These are phyloP conservation scores for Coniferiporia sulphurascens DNA, from an alignment of 1,284 basidiomycete species.

Conservation along the genomic window DNA sequence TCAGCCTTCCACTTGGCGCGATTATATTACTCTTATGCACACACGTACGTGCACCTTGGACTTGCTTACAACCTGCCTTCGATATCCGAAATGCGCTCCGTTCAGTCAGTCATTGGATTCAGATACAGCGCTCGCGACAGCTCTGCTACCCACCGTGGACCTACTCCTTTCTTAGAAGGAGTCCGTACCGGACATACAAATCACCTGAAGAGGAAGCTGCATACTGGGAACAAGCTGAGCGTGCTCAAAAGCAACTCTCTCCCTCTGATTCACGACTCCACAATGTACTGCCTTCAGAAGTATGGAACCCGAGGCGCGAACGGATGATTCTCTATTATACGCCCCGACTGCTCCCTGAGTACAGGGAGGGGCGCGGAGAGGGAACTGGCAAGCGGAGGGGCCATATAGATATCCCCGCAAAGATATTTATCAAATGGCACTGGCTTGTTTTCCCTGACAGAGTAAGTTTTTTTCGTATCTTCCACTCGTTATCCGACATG, in stretches of 20 bases:
- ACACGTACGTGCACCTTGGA: neutral
- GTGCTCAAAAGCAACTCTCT: neutral
- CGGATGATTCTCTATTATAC: conserved; percentile 10
- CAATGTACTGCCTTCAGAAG: neutral
- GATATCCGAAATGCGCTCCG: neutral
- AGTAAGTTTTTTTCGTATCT: neutral
- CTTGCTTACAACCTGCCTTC: neutral
- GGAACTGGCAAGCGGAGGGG: neutral
- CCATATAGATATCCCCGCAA: conserved; percentile 1
- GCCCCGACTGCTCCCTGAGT: conserved; percentile 11
- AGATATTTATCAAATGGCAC: conserved; percentile 13
- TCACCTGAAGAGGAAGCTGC: conserved; percentile 3
- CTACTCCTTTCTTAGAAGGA: neutral
- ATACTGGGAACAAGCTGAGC: conserved; percentile 11
- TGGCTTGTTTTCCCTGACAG: conserved; percentile 11
- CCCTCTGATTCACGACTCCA: conserved; percentile 12
- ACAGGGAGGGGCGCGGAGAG: conserved; percentile 1
- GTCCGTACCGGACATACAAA: conserved; percentile 3
- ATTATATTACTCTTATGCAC: neutral
- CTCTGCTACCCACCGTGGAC: neutral
- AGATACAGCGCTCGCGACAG: neutral
- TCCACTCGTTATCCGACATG: neutral
- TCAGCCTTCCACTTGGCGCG: neutral
- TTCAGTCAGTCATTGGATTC: neutral
- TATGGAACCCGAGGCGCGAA: neutral